phyloP scores from a whole-genome alignment of 2,329 filamentous ascomycete genomes.

The Onygenales sp. region DNA sequence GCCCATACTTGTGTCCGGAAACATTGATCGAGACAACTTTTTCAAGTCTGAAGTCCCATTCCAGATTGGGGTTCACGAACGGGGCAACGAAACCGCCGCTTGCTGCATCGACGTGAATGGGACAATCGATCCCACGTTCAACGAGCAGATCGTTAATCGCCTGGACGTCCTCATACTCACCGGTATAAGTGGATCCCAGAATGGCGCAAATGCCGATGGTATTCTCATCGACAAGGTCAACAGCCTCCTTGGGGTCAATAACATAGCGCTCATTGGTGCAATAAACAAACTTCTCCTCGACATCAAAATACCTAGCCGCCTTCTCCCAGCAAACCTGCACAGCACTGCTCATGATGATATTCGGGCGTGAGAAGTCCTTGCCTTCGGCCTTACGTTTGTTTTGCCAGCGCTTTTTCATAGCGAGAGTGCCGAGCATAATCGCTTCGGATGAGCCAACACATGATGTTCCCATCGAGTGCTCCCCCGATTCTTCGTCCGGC shows the following conservation, averaged over 20 bases:
- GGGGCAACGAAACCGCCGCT: slow-evolving; percentile 88
- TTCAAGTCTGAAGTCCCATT: slow-evolving; percentile 87
- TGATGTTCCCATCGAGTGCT: slow-evolving; percentile 71
- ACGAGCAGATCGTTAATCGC: slow-evolving; percentile 79
- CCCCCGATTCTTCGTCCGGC: slow-evolving; percentile 46
- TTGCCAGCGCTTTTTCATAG: slow-evolving; percentile 94
- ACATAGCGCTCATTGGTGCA: slow-evolving; percentile 53
- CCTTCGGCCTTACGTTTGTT: slow-evolving; percentile 75
- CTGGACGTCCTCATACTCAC: slow-evolving; percentile 91
- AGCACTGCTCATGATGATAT: slow-evolving; percentile 91
- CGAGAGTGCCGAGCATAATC: slow-evolving; percentile 49
- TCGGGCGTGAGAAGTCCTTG: slow-evolving; percentile 70
- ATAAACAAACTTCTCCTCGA: slow-evolving; percentile 75
- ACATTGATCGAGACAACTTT: slow-evolving; percentile 91
- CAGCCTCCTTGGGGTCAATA: slow-evolving; percentile 54
- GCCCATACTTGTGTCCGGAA: slow-evolving; percentile 79
- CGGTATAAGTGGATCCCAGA: slow-evolving; percentile 87
- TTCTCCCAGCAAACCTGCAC: slow-evolving; percentile 99
- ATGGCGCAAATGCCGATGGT: slow-evolving; percentile 89
- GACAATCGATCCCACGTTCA: slow-evolving; percentile 63
- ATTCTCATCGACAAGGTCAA: slow-evolving; percentile 56
- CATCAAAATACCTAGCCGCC: slow-evolving; percentile 77
- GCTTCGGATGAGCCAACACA: slow-evolving; percentile 79
- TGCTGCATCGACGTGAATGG: slow-evolving; percentile 90
- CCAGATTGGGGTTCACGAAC: slow-evolving; percentile 72